phyloP scores from a whole-genome alignment of 345 rosid species.

The Populus simonii region DNA sequence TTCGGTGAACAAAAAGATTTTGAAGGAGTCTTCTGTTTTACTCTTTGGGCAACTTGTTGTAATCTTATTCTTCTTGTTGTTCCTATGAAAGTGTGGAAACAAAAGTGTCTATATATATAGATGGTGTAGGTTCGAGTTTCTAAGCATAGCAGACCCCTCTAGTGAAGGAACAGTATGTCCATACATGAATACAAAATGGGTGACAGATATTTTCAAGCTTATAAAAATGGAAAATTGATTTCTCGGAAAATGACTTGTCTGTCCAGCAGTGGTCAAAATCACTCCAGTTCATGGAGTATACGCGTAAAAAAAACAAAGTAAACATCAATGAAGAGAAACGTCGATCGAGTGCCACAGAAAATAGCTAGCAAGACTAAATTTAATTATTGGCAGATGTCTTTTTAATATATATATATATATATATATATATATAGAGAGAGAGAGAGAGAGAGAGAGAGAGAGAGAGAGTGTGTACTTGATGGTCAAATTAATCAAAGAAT shows the following conservation, averaged over 20 bases:
- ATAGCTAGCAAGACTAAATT: background rate
- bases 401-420: too few relatives aligned
- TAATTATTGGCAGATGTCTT: background rate
- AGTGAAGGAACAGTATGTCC: constrained; percentile 21
- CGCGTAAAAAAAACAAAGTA: background rate
- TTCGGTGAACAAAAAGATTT: background rate
- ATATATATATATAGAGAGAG: too few relatives aligned
- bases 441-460: too few relatives aligned
- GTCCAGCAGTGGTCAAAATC: constrained; percentile 14
- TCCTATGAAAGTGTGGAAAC: constrained; percentile 6
- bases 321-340: background rate
- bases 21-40: background rate
- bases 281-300: constrained; percentile 2
- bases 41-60: background rate
- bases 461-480: background rate
- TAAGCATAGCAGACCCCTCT: constrained; percentile 14
- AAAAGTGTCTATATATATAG: constrained; percentile 37
- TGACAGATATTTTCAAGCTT: constrained; percentile 41
- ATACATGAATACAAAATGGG: constrained; percentile 32
- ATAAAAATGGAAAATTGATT: constrained; percentile 1
- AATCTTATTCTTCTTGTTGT: background rate
- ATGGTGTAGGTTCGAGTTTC: background rate
- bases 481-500: background rate
- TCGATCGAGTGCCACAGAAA: background rate
- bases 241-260: constrained; percentile 13